phyloP scores from a whole-genome alignment of 305 asterid genomes.

The Withania somnifera region DNA sequence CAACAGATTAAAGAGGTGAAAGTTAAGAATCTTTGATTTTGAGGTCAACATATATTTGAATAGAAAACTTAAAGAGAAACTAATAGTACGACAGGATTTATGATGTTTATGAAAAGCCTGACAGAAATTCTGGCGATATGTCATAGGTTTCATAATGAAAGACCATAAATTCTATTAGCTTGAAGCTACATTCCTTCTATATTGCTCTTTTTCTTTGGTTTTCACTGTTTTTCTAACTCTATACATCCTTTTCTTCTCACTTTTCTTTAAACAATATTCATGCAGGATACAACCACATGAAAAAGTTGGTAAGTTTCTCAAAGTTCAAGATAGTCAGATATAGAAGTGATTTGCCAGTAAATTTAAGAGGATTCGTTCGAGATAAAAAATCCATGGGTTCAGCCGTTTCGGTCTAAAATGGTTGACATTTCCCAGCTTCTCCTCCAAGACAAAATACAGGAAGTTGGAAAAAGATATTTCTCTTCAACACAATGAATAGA shows the following conservation, averaged over 20 bases:
- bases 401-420: constrained; percentile 34
- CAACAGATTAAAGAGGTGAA: constrained; percentile 18
- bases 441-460: constrained; percentile 40
- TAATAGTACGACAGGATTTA: neutral
- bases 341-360: constrained; percentile 24
- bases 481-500: neutral
- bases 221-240: neutral
- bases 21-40: constrained; percentile 22
- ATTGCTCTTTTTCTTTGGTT: neutral
- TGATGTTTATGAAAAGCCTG: neutral
- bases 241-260: neutral
- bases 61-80: neutral
- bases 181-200: neutral
- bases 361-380: constrained; percentile 45
- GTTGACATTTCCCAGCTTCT: constrained; percentile 38
- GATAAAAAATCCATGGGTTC: constrained; percentile 55
- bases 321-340: constrained; percentile 29
- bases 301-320: constrained; percentile 42
- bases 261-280: neutral
- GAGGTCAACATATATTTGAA: neutral
- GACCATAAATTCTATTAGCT: neutral
- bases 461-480: constrained; percentile 24
- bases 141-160: neutral
- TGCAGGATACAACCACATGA: constrained; percentile 37
- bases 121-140: neutral